Percentiles rank a stretch among this genome's conserved stretches.
Conservation (phyloP, 257 asterid genomes). For the Rhazya stricta region DNA sequence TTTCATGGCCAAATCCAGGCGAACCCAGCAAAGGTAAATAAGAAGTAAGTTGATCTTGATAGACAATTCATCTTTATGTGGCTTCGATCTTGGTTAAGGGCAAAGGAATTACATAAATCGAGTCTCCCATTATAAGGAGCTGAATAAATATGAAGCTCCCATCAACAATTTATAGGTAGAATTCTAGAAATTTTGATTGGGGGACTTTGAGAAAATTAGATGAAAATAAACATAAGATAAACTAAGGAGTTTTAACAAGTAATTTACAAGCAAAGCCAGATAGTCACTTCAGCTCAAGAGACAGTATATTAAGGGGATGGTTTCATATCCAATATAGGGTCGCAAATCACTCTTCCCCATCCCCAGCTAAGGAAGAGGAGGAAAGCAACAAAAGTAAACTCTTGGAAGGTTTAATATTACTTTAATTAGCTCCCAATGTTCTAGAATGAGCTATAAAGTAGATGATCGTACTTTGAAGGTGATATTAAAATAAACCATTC, state of each 20-base stretch:
- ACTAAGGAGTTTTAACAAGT: background rate
- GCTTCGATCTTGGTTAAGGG: too few relatives aligned
- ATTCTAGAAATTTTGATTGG: background rate
- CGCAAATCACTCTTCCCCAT: background rate
- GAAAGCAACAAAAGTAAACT: background rate
- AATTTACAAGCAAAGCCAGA: background rate
- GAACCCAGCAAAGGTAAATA: too few relatives aligned
- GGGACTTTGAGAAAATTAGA: background rate
- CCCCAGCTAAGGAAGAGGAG: background rate
- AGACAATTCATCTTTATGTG: background rate
- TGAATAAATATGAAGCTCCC: background rate
- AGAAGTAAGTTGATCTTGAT: conserved; percentile 1
- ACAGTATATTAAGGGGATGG: background rate
- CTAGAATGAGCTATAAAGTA: background rate
- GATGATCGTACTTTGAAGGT: background rate
- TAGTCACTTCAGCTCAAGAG: background rate
- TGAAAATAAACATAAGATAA: background rate
- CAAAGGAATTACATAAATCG: background rate
- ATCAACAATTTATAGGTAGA: background rate
- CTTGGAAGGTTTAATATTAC: background rate
- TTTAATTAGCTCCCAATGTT: background rate
- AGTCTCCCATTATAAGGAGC: background rate
- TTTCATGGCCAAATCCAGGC: background rate
- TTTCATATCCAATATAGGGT: background rate
- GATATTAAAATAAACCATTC: background rate